Evolutionary conservation across 495 filamentous ascomycete species (phyloP), one percentile per base, ranked within the genome.

Genomic region (Penicillium ochrochloron): DNA sequence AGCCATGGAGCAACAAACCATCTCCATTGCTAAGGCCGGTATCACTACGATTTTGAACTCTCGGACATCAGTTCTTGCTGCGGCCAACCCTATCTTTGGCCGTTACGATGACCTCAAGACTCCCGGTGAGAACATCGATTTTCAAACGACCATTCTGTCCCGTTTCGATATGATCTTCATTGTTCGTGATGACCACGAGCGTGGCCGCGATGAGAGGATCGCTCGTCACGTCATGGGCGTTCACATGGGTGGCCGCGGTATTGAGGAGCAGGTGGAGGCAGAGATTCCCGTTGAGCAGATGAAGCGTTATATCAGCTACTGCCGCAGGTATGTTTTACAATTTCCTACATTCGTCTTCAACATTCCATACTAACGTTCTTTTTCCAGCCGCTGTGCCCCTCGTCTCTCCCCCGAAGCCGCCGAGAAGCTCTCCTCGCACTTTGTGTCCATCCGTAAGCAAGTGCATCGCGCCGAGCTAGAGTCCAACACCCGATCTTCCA

Each of bases 101-200:
- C 89, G 96, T 12, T 99, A 99, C 74, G 96, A 99, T 71, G 96
- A 99, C 68, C 85, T 99, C 79, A 98, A 98, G 78, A 92, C 90
- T 2, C 94, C 96, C 0, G 96, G 96, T 23, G 96, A 99, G 77
- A 99, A 99, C 73, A 99, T 99, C 68, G 96, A 99, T 74, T 99
- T 99, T 81, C 96, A 99, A 73, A 99, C 96, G 3, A 99, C 96
- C 21, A 98, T 99, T 73, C 76, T 99, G 56, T 98, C 95, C 2
- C 90, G 96, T 80, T 99, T 99, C 79, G 96, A 99, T 78, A 97
- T 99, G 93, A 97, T 99, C 70, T 99, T 98, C 83, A 96, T 99
- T 66, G 94, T 99, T 52, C 92, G 91, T 37, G 96, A 99, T 70
- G 93, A 96, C 59, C 96, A 99, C 76, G 91, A 96, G 55, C 88